Evolutionary conservation across 192 early-diverging fungal species (phyloP), one percentile per base, ranked within the genome.

Genomic region (Coemansia sp.): DNA sequence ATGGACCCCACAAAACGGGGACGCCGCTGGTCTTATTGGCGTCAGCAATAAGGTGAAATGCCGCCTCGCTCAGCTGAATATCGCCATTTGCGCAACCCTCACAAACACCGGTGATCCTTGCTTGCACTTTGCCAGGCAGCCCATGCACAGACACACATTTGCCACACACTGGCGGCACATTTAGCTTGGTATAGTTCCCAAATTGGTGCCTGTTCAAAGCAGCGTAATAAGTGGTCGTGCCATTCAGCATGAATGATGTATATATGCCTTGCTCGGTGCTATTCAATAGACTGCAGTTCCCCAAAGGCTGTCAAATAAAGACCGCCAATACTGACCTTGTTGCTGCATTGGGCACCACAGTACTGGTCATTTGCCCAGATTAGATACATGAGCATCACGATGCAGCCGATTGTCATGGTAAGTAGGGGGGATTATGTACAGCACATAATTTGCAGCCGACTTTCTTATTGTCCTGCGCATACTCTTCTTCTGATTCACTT

Each of bases 11-110:
- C 2, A 46, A 70, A 64, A 84, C 75, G 21, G 71, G 66, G 4
- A 58, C 67, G 2, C 58, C 68, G 49, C 74, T 64, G 20, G 63
- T 68, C 26, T 56, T 51, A 25, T 68, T 57, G 29, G 55, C 28
- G 20, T 66, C 64, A 7, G 71, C 77, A 68, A 84, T 58, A 56
- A 73, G 25, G 46, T 61, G 68, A 63, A 84, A 80, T 5, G 76
- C 59, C 15, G 16, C 23, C 20, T 65, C 66, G n/a, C 74, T 80
- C 37, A 84, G 61, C 57, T 74, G 69, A 15, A 84, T 58, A 18
- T 57, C 63, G 4, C 82, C 82, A 3, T 42, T 30, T 0, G n/a
- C n/a, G 42, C 82, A 84, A 0, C 23, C 67, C 8, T 61, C 67
- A 49, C 82, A 84, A 8, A 63, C 70, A 62, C 74, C 82, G n/a